A percentile compares a stretch with the other conserved stretches of the same genome.
These are phyloP conservation scores for Phytophthora cryptogea DNA, from an alignment of 352 stramenopile genomes.

Conservation along the genomic window DNA sequence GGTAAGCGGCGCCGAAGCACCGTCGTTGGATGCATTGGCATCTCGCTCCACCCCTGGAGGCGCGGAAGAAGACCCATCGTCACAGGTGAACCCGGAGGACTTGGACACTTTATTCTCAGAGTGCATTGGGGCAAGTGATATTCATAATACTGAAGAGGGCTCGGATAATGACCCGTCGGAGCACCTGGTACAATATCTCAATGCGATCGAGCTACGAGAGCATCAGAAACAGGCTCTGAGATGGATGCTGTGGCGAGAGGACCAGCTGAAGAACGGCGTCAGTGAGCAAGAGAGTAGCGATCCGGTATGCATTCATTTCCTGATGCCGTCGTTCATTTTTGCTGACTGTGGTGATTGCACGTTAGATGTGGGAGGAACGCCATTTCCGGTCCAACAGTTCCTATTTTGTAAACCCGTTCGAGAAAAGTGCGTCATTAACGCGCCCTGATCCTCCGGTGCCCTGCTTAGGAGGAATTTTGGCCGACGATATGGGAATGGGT, in stretches of 20 bases:
- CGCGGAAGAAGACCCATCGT: constrained; percentile 15
- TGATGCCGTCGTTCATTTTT: neutral
- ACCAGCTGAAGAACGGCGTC: constrained; percentile 30
- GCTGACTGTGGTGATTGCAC: constrained; percentile 11
- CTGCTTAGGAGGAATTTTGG: constrained; percentile 85
- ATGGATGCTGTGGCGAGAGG: constrained; percentile 90
- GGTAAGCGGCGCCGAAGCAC: constrained; percentile 27
- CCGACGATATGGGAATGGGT: constrained; percentile 93
- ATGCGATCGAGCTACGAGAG: constrained; percentile 67
- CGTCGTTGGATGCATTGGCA: constrained; percentile 13
- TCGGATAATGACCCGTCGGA: constrained; percentile 33
- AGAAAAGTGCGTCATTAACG: constrained; percentile 73
- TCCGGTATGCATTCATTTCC: constrained; percentile 38
- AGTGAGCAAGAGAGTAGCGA: constrained; percentile 42
- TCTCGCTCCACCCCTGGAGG: constrained; percentile 2
- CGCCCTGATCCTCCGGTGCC: constrained; percentile 55
- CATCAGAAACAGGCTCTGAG: constrained; percentile 85
- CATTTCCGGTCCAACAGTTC: constrained; percentile 45
- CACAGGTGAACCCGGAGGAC: constrained; percentile 40
- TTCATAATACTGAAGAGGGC: constrained; percentile 17
- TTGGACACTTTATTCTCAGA: constrained; percentile 76
- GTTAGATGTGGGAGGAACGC: constrained; percentile 76
- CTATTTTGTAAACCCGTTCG: constrained; percentile 87
- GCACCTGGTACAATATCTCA: constrained; percentile 52
- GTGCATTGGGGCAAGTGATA: constrained; percentile 41